Base-by-base conservation (phyloP, 2,329 filamentous ascomycete genomes). In the Microdochium trichocladiopsis region DNA sequence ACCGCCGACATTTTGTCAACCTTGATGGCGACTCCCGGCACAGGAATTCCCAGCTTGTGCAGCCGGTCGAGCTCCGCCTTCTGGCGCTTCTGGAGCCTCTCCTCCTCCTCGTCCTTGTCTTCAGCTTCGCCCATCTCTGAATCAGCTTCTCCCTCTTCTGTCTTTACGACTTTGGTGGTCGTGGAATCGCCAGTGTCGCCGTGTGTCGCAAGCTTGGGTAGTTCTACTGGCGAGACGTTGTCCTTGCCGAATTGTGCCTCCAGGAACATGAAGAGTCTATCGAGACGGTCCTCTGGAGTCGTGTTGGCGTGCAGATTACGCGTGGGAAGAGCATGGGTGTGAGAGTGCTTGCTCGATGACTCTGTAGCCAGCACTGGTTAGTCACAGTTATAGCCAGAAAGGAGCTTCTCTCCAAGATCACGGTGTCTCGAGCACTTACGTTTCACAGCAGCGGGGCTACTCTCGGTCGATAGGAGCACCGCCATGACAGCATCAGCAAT, bases 401-500 rank as follows among this genome's bases (percentile, higher is more conserved):
- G n/a, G n/a, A n/a, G n/a, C n/a, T n/a, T n/a, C n/a, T n/a, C n/a
- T n/a, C n/a, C n/a, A n/a, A n/a, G n/a, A n/a, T n/a, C n/a, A n/a
- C n/a, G n/a, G n/a, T n/a, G n/a, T n/a, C 18, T 22, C 22, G 22
- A 55, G 31, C 58, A 72, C 79, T 71, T 77, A 88, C 90, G 88
- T 71, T 94, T 95, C 50, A 99, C 93, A 12, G 94, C 93, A 14
- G 94, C 94, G 4, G 93, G 94, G 51, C 89, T 95, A 69, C 87
- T 95, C 71, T 99, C 94, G 22, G 96, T 89, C 0, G 88, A 92
- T 60, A 96, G 84, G 11, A 99, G 78, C 2, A 96, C 90, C 1
- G 91, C 91, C 78, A 97, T 90, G 51, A 97, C 88, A 16, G 94
- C 91, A 69, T 99, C 94, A n/a, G 94, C 94, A 63, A 99, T 95